Base-by-base conservation (phyloP, 352 stramenopile genomes). In the Phytophthora colocasiae region DNA sequence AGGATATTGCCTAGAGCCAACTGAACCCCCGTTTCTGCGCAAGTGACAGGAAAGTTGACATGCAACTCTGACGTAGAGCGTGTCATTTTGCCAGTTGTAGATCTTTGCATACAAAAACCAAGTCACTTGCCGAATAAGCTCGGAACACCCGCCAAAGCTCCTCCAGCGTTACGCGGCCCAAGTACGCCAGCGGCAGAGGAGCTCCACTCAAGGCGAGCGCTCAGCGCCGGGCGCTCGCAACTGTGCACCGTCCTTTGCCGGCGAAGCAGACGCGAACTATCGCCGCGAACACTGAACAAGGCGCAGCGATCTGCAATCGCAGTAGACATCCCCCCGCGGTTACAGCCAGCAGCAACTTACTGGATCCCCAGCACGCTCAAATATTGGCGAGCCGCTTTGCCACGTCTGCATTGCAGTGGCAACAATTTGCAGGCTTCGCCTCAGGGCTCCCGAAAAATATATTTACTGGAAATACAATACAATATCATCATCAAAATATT, bases 41-140 rank as follows among this genome's bases (percentile, higher is more conserved):
- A 69, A 69, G 53, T 59, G 71, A 79, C 67, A 76, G 52, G 66
- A 62, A 65, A 48, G 49, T 69, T 65, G 71, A 80, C 51, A 68
- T 77, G 71, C 58, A 66, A 68, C 66, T 64, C 27, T 77, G 72
- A 77, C 74, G 74, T 80, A 57, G 63, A 50, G 54, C 32, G 55
- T 46, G 66, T 80, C 74, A 73, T 68, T 68, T 66, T 50, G 46
- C 53, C 49, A 68, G 52, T 59, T 75, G 55, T 58, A 14, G 19
- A 6, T 4, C 0, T 2, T 2, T 3, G 11, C 14, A 46, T 43
- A 29, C 40, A 43, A 49, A 53, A 53, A 39, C 1, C 41, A 46
- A 53, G 43, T 53, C 14, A 53, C 17, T 31, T 6, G 29, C 15
- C n/a, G 40, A 62, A 60, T 60, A 51, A 62, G 41, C 26, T 59